phyloP scores from a whole-genome alignment of 2,329 filamentous ascomycete species.

The Penicillium carneum region DNA sequence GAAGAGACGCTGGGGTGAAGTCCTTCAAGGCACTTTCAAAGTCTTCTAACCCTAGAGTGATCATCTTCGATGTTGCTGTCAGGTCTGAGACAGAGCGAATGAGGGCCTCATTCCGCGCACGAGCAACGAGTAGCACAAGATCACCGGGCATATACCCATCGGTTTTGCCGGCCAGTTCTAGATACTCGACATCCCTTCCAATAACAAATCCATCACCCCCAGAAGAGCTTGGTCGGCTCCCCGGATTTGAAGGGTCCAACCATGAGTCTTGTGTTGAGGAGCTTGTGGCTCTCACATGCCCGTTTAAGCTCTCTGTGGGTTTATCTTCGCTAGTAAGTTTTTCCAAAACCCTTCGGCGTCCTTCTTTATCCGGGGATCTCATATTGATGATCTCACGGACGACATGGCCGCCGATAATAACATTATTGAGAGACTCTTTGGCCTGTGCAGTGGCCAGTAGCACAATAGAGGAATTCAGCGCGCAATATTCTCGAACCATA shows the following conservation, averaged over 20 bases:
- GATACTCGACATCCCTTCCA: slow-evolving; percentile 80
- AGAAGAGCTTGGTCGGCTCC: slow-evolving; percentile 57
- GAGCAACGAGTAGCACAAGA: slow-evolving; percentile 80
- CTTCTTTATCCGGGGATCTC: slow-evolving; percentile 91
- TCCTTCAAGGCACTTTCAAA: slow-evolving; percentile 86
- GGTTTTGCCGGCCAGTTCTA: slow-evolving; percentile 90
- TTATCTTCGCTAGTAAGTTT: slow-evolving; percentile 67
- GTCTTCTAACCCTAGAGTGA: slow-evolving; percentile 74
- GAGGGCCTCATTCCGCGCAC: slow-evolving; percentile 89
- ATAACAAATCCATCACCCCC: slow-evolving; percentile 72
- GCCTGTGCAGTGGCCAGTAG: slow-evolving; percentile 88
- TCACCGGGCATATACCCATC: slow-evolving; percentile 99
- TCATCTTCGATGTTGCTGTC: slow-evolving; percentile 59
- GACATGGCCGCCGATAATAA: slow-evolving; percentile 88
- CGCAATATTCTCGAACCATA: slow-evolving; percentile 83
- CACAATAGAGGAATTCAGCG: slow-evolving; percentile 78
- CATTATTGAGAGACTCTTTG: slow-evolving; percentile 89
- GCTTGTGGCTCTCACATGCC: slow-evolving; percentile 47
- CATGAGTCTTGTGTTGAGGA: slow-evolving; percentile 66
- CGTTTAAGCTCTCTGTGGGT: slow-evolving; percentile 51
- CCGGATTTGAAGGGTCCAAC: slow-evolving; percentile 75
- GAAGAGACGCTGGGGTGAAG: slow-evolving; percentile 91
- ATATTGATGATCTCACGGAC: slow-evolving; percentile 88
- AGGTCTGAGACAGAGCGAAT: slow-evolving; percentile 76
- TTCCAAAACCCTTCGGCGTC: slow-evolving; percentile 81